Evolutionary conservation across 805 yeast species (phyloP), one percentile per base, ranked within the genome.

Genomic region (Phaffomyces thermotolerans): DNA sequence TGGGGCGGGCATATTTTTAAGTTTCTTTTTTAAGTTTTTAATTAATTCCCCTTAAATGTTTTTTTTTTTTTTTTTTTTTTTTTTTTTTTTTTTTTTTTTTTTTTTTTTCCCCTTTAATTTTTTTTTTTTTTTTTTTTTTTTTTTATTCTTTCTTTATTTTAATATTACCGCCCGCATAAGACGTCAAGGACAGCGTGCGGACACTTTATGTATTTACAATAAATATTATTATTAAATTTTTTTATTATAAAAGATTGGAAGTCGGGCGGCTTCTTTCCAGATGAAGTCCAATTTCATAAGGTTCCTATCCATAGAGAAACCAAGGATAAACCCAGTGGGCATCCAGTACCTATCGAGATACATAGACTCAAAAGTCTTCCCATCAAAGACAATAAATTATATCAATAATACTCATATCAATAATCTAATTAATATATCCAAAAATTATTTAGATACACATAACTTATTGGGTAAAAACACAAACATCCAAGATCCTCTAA

Each of bases 391-490:
- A 6, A 32, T 37, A 3, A 31, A 15, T 31, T 3, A 15, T 15
- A 15, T 8, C 13, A 15, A 17, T 31, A 31, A 31, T 27, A 27
- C 29, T 27, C 49, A 52, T 25, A 58, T 62, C 31, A 57, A 64
- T 53, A 63, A 24, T 51, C 66, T 76, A 24, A 60, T 76, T 7
- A 34, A 73, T 15, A 63, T 83, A n/a, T 76, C 95, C 0, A 75
- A 75, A 52, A 57, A 66, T 17, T 85, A 83, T 54, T 66, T 90
- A 23, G 59, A 64, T 17, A 66, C 70, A 17, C 84, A 87, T 55
- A 79, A 78, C 1, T 68, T 90, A n/a, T 63, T 84, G 29, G 93
- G 93, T 2, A 88, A 86, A 56, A 75, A 76, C 48, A 85, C 96
- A 2, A 72, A 75, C 2, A 62, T 78, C 2, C 61, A 71, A 2